Base-by-base conservation (phyloP, 345 rosid species). In the Eutrema japonicum region DNA sequence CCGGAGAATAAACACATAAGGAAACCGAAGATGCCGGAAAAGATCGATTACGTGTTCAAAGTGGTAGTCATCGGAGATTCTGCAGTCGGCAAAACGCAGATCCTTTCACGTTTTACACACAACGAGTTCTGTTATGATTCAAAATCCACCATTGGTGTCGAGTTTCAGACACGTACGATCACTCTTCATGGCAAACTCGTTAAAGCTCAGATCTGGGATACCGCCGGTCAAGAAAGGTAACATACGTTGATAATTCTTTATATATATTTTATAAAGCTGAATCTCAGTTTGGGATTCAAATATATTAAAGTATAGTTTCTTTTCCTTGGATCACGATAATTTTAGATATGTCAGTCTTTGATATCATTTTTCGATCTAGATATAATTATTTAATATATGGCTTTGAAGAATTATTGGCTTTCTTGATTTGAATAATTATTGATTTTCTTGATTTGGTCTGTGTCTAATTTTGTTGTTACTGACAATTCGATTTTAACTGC, bases 201-300 rank as follows among this genome's bases (percentile, higher is more conserved):
- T 69, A 92, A 89, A 80, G 93, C 96, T 71, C 97, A 92, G 91
- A 92, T 91, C 90, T 91, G 97, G 97, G 96, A 91, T 70, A 89
- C 97, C 33, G 97, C 97, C 62, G 97, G 97, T 72, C 97, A 92
- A 75, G 97, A 92, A 82, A 89, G 97, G 97, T 91, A 65, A 27
- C 40, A 12, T 40, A 49, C 66, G 7, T 29, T 66, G 9, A 30
- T 47, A 6, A 51, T 52, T 63, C 16, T 73, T 45, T n/a, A n/a
- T 45, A 26, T 32, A n/a, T 29, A 6, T 57, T 16, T 66, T 9
- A 66, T 30, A 46, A 41, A 30, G 45, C 35, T 54, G 18, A 55
- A 64, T 46, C 66, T 73, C 64, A 64, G 22, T 64, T 43, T 42
- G 4, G 13, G 37, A 40, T 62, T 62, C 35, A 3, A 35, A 26